A percentile compares a stretch with the other conserved stretches of the same genome.
Conservation (phyloP, 352 stramenopile genomes). For the Globisporangium parvum region DNA sequence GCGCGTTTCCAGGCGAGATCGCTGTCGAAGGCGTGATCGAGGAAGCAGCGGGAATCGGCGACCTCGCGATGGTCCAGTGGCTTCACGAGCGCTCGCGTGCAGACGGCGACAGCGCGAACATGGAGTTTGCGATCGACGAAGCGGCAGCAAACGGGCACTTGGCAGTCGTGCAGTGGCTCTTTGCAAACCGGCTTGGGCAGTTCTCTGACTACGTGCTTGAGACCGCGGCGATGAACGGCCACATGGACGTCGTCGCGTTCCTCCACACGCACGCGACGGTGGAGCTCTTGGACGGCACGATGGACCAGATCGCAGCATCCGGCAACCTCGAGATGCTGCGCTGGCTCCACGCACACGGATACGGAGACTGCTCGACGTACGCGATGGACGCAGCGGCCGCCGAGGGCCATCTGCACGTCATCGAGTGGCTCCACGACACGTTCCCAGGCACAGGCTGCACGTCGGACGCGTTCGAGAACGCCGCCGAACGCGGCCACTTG, state of each 20-base stretch:
- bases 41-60: slow-evolving; percentile 5
- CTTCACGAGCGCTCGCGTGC: neutral
- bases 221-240: slow-evolving; percentile 9
- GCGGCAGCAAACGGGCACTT: slow-evolving; percentile 17
- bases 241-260: slow-evolving; percentile 3
- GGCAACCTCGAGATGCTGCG: slow-evolving; percentile 21
- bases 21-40: slow-evolving; percentile 12
- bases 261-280: neutral
- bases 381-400: slow-evolving; percentile 19
- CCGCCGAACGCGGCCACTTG: slow-evolving; percentile 13
- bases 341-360: slow-evolving; percentile 19
- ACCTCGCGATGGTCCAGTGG: slow-evolving; percentile 14
- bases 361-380: slow-evolving; percentile 6
- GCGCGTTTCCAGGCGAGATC: slow-evolving; percentile 4
- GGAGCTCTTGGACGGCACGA: slow-evolving; percentile 2
- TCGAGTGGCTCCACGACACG: slow-evolving; percentile 18
- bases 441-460: slow-evolving; percentile 10
- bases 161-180: slow-evolving; percentile 19
- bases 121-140: slow-evolving; percentile 14
- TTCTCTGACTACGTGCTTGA: slow-evolving; percentile 7
- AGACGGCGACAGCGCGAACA: neutral
- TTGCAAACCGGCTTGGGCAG: neutral
- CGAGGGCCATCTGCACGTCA: slow-evolving; percentile 17
- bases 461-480: slow-evolving; percentile 16
- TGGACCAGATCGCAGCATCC: slow-evolving; percentile 13